Evolutionary conservation across 2,329 filamentous ascomycete species (phyloP).

Genomic region (Penicillium nordicum): DNA sequence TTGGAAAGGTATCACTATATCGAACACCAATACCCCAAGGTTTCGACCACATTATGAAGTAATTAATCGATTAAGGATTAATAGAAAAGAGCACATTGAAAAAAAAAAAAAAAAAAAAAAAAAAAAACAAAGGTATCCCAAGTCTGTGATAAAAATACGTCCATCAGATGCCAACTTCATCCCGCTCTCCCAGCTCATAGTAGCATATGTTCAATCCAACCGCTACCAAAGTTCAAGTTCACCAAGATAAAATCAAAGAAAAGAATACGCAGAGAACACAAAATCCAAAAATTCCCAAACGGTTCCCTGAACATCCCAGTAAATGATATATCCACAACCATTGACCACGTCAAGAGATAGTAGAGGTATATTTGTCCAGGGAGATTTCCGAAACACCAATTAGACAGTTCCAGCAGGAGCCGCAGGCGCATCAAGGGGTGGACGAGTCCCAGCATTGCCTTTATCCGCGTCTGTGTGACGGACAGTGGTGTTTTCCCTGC

Average conservation of each 20-base stretch:
- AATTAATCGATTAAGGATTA: constrained; percentile 1
- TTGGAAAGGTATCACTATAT: background rate
- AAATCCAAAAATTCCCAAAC: no score
- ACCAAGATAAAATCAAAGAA: background rate
- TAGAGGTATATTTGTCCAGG: background rate
- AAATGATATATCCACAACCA: background rate
- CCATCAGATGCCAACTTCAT: background rate
- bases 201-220: constrained; percentile 1
- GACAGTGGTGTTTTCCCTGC: constrained; percentile 17
- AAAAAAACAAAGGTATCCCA: background rate
- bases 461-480: constrained; percentile 25
- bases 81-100: background rate
- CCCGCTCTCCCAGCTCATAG: background rate
- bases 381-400: background rate
- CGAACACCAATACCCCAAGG: background rate
- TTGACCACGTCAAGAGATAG: background rate
- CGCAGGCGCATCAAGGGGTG: constrained; percentile 19
- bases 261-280: background rate
- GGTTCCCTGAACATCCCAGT: background rate
- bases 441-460: constrained; percentile 12
- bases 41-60: background rate
- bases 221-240: background rate
- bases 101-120: no score
- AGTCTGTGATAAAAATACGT: background rate
- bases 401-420: constrained; percentile 15